phyloP scores from a whole-genome alignment of 2,329 filamentous ascomycete species.

The Leptosphaerulina australis region DNA sequence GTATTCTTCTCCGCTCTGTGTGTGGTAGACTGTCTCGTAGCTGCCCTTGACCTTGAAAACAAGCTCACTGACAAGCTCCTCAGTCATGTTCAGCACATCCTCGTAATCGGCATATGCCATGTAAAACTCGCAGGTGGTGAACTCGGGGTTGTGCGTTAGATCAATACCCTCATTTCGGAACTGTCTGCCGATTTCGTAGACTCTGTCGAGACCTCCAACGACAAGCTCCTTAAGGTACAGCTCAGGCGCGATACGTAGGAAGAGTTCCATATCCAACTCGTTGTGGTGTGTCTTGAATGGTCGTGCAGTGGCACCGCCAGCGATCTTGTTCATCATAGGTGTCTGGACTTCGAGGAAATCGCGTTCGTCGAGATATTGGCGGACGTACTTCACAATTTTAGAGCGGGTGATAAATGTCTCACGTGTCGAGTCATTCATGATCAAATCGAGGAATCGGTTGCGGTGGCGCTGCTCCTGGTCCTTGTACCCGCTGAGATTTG shows the following conservation, averaged over 20 bases:
- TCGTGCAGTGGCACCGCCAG: constrained; percentile 92
- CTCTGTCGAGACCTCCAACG: constrained; percentile 89
- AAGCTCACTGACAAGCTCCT: constrained; percentile 87
- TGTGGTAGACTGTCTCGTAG: constrained; percentile 85
- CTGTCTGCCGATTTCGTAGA: constrained; percentile 94
- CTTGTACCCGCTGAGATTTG: constrained; percentile 78
- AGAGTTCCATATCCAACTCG: constrained; percentile 92
- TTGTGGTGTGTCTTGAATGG: constrained; percentile 97
- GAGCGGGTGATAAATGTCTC: constrained; percentile 84
- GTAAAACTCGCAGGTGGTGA: constrained; percentile 98
- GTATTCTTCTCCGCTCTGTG: constrained; percentile 82
- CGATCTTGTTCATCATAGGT: constrained; percentile 92
- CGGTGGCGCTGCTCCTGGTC: constrained; percentile 93
- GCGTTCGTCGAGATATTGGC: constrained; percentile 82
- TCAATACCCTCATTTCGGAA: constrained; percentile 95
- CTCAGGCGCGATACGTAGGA: constrained; percentile 92
- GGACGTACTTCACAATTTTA: constrained; percentile 87
- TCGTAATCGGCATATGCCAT: constrained; percentile 72
- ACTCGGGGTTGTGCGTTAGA: constrained; percentile 96
- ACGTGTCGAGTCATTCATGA: constrained; percentile 90
- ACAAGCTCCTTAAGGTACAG: constrained; percentile 96
- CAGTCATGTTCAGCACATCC: constrained; percentile 88
- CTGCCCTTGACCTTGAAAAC: constrained; percentile 88
- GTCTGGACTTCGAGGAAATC: constrained; percentile 96
- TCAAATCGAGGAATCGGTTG: constrained; percentile 91